Evolutionary conservation across 768 basidiomycete genomes (phyloP), one percentile per base, ranked within the genome.

Genomic region (Auricularia heimuer): DNA sequence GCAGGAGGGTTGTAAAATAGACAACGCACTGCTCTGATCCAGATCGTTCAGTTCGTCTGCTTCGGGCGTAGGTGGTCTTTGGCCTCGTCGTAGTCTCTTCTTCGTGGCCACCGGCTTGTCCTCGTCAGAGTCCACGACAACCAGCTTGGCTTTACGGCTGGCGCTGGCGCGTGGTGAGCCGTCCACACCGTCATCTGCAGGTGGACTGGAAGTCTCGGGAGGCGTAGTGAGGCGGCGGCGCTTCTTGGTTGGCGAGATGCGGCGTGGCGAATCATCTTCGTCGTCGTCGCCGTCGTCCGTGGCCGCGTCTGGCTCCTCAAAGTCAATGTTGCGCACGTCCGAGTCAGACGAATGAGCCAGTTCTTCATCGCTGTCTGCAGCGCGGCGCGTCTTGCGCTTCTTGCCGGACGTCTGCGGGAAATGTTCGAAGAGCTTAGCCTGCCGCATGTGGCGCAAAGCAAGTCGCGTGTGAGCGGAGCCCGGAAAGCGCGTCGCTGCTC

Each of bases 41-140:
- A 61, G 4, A 14, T 34, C 64, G 21, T 64, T 54, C 21, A 7
- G 29, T 18, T 60, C 54, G n/a, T 58, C 56, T 4, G 21, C 4
- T 29, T 60, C 56, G 11, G 29, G 56, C 56, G 4, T 10, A 29
- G 56, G 34, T 6, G 56, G 56, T 14, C 54, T 11, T 10, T 6
- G 29, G 12, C 56, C 56, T 8, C 56, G 56, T 4, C 14, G 11
- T 2, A 60, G 14, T 24, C 24, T 60, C 18, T 29, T 60, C 7
- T 35, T 6, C 29, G 21, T 60, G 24, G 29, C 10, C 12, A 29
- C 16, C 12, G 54, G 56, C 34, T 60, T 7, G 12, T 81, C 77
- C 24, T 78, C 80, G 78, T 76, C 7, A 75, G 74, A 36, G 29
- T 29, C 24, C 8, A 47, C 18, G 24, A 47, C 35, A 8, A n/a